These are phyloP conservation scores for Camelina sativa DNA, from an alignment of 345 rosid species.

Conservation along the genomic window DNA sequence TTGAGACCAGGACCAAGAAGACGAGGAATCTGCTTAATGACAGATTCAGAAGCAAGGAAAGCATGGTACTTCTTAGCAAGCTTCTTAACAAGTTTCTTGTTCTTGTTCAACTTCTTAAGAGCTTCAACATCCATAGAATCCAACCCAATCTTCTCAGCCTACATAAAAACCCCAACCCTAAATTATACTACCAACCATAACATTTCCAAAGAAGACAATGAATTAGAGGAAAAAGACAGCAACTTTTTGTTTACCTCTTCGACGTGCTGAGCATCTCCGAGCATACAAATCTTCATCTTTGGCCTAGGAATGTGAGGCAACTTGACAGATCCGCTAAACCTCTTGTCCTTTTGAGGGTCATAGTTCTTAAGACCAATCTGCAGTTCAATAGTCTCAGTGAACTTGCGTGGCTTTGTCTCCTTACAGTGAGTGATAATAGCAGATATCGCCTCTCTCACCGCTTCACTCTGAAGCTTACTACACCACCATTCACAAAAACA, in stretches of 20 bases:
- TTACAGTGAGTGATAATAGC: constrained; percentile 52
- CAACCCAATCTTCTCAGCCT: constrained; percentile 77
- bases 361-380: constrained; percentile 97
- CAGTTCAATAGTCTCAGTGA: constrained; percentile 88
- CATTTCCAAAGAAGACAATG: neutral
- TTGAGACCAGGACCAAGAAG: constrained; percentile 86
- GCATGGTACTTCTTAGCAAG: constrained; percentile 84
- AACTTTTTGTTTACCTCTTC: constrained; percentile 62
- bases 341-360: constrained; percentile 93
- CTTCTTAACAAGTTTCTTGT: constrained; percentile 81
- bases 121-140: constrained; percentile 80
- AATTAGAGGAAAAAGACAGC: neutral
- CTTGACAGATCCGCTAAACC: constrained; percentile 93
- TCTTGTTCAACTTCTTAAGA: constrained; percentile 76
- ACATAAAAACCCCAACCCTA: constrained; percentile 6
- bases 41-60: constrained; percentile 80
- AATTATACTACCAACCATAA: neutral
- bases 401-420: constrained; percentile 72
- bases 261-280: constrained; percentile 94
- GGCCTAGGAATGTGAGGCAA: constrained; percentile 94
- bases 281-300: constrained; percentile 95
- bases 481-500: constrained; percentile 15
- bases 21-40: constrained; percentile 87
- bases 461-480: constrained; percentile 95
- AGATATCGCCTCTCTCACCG: constrained; percentile 82